phyloP scores from a whole-genome alignment of 1,284 basidiomycete genomes.

The Ganoderma meredithae region DNA sequence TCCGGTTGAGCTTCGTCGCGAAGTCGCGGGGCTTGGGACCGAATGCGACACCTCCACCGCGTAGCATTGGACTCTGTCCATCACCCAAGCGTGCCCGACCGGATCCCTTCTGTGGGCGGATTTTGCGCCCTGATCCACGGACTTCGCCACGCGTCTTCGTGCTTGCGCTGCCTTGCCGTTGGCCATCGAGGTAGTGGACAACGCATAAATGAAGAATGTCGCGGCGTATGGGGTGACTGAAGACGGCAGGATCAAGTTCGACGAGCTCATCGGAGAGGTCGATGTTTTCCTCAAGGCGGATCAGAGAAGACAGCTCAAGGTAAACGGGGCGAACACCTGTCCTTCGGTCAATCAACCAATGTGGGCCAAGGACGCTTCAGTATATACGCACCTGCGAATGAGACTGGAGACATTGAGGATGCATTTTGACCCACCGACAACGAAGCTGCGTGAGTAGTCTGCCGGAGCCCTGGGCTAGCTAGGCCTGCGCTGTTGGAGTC shows the following conservation, averaged over 20 bases:
- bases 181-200: slow-evolving; percentile 87
- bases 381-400: slow-evolving; percentile 12
- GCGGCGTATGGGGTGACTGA: slow-evolving; percentile 85
- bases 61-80: slow-evolving; percentile 86
- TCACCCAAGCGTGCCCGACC: slow-evolving; percentile 93
- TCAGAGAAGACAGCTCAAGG: slow-evolving; percentile 63
- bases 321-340: slow-evolving; percentile 59
- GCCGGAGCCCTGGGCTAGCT: slow-evolving; percentile 12
- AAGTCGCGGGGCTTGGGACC: slow-evolving; percentile 93
- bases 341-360: slow-evolving; percentile 12
- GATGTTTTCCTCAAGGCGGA: slow-evolving; percentile 52
- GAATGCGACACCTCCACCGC: slow-evolving; percentile 92
- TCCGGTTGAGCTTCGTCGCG: slow-evolving; percentile 88
- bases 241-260: slow-evolving; percentile 84
- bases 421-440: slow-evolving; percentile 1
- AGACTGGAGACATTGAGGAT: not conserved
- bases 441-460: slow-evolving; percentile 12
- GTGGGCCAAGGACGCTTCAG: too few species aligned
- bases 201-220: slow-evolving; percentile 96
- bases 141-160: slow-evolving; percentile 95
- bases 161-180: slow-evolving; percentile 89
- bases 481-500: slow-evolving; percentile 11
- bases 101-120: slow-evolving; percentile 91
- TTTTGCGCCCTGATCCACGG: slow-evolving; percentile 86
- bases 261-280: slow-evolving; percentile 61